phyloP scores from a whole-genome alignment of 1,139 yeast genomes.

The Groenewaldozyma auringiensis region DNA sequence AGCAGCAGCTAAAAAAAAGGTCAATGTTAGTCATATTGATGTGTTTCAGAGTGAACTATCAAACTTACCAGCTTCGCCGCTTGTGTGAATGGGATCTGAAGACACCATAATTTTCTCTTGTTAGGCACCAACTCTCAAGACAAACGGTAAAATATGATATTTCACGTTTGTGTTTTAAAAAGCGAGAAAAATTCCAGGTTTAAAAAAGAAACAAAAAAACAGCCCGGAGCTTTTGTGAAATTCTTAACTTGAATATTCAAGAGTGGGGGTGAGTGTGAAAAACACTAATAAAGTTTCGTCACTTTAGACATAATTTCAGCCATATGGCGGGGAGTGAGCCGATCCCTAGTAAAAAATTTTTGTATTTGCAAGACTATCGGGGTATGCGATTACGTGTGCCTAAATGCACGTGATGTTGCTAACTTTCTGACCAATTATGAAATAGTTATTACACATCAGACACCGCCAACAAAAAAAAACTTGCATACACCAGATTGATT shows the following conservation, averaged over 20 bases:
- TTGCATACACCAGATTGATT: too few relatives aligned
- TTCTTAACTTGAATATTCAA: too few relatives aligned
- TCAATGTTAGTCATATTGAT: neutral
- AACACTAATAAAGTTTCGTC: neutral
- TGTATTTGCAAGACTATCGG: neutral
- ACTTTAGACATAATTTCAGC: neutral
- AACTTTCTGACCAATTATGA: neutral
- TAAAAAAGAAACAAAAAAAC: neutral
- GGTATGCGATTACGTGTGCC: neutral
- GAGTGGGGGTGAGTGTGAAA: neutral
- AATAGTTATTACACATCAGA: neutral
- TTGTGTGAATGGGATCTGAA: neutral
- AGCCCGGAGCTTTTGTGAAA: neutral
- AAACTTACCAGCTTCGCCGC: constrained; percentile 4
- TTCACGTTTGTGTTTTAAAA: too few relatives aligned
- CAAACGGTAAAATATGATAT: too few relatives aligned
- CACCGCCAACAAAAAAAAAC: too few relatives aligned
- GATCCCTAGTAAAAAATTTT: neutral
- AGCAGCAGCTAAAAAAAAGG: constrained; percentile 22
- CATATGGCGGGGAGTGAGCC: too few relatives aligned
- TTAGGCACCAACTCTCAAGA: too few relatives aligned
- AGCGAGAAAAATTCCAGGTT: neutral
- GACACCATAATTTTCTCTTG: neutral
- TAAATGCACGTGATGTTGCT: neutral
- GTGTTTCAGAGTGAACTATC: neutral